Conservation (phyloP, 139 green algal species). For the Chara braunii region DNA sequence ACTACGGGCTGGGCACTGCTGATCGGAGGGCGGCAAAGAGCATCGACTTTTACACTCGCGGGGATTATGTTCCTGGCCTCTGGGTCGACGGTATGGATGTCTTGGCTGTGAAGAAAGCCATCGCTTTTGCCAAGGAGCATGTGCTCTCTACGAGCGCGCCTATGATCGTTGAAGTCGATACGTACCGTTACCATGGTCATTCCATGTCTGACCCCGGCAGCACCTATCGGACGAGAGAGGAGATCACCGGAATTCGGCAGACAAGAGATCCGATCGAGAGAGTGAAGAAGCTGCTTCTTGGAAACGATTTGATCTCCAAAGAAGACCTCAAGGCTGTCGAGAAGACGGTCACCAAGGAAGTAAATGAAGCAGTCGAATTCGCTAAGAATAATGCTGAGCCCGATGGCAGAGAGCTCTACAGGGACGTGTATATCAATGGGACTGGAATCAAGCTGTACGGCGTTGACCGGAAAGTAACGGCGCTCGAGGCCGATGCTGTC, state of each 20-base stretch:
- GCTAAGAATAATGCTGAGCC: neutral
- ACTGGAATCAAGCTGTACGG: conserved; percentile 5
- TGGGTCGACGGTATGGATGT: conserved; percentile 96
- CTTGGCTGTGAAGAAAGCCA: conserved; percentile 83
- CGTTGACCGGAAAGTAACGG: neutral
- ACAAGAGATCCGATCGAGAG: conserved; percentile 85
- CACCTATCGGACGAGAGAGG: conserved; percentile 88
- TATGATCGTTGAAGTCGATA: conserved; percentile 96
- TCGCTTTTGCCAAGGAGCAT: conserved; percentile 75
- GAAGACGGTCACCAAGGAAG: conserved; percentile 12
- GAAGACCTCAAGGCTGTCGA: conserved; percentile 30
- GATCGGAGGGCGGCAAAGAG: conserved; percentile 65
- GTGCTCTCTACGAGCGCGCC: conserved; percentile 39
- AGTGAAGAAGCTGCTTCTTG: conserved; percentile 67
- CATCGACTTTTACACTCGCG: conserved; percentile 83
- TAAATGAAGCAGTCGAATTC: conserved; percentile 9
- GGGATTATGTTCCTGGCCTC: conserved; percentile 92
- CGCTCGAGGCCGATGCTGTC: neutral
- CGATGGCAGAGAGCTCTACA: conserved; percentile 2
- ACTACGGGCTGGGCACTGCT: conserved; percentile 48
- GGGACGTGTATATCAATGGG: conserved; percentile 11
- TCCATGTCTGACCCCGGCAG: conserved; percentile 97
- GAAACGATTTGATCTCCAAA: conserved; percentile 10
- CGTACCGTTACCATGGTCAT: conserved; percentile 98
- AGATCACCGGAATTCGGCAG: conserved; percentile 74